Percentiles rank a stretch among this genome's conserved stretches.
Conservation (phyloP, 768 basidiomycete species). For the Pulveroboletus sp. region DNA sequence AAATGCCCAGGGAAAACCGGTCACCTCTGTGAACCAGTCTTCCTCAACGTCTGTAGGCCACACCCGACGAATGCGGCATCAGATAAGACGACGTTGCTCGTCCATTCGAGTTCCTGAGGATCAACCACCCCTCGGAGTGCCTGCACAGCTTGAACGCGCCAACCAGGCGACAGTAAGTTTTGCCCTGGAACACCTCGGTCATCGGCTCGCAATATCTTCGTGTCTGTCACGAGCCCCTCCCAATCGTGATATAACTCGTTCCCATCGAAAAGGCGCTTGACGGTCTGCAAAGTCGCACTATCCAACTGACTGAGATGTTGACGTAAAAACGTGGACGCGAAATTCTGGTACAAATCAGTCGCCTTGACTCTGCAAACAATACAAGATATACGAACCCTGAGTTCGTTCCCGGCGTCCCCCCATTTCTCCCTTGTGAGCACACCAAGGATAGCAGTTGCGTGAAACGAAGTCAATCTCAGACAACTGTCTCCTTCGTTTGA, state of each 20-base stretch:
- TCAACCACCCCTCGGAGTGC: slow-evolving; percentile 37
- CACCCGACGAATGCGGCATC: slow-evolving; percentile 40
- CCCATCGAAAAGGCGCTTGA: slow-evolving; percentile 16
- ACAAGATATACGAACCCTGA: slow-evolving; percentile 28
- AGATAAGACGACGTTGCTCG: slow-evolving; percentile 43
- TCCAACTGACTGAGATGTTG: slow-evolving; percentile 29
- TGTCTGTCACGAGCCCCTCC: slow-evolving; percentile 9
- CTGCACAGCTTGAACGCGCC: slow-evolving; percentile 27
- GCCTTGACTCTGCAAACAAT: background rate
- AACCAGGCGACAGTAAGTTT: slow-evolving; percentile 1
- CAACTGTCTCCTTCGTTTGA: slow-evolving; percentile 22
- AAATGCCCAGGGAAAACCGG: background rate
- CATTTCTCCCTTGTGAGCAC: slow-evolving; percentile 38
- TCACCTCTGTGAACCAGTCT: slow-evolving; percentile 40
- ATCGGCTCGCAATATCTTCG: slow-evolving; percentile 8
- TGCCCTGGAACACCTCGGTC: background rate
- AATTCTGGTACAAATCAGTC: slow-evolving; percentile 13
- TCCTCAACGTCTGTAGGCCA: slow-evolving; percentile 43
- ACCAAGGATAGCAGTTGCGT: slow-evolving; percentile 32
- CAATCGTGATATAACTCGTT: slow-evolving; percentile 16
- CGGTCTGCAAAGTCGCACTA: slow-evolving; percentile 16
- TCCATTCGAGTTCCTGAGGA: slow-evolving; percentile 48
- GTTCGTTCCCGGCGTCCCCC: slow-evolving; percentile 29
- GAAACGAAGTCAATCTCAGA: slow-evolving; percentile 31
- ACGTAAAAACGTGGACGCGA: slow-evolving; percentile 30